phyloP scores from a whole-genome alignment of 2,329 filamentous ascomycete genomes.

The Erysiphe pulchra region DNA sequence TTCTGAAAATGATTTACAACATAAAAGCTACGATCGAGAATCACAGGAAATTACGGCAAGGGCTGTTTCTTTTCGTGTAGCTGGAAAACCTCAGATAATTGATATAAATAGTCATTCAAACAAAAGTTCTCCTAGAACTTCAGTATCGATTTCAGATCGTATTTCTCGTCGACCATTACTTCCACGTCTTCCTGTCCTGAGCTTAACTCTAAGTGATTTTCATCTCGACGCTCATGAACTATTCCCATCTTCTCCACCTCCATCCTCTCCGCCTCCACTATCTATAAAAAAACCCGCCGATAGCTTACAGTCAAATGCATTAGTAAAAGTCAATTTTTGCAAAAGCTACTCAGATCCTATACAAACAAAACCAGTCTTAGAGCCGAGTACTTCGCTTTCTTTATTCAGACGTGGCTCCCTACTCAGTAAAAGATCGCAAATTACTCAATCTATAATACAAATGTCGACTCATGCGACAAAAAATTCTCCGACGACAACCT shows the following conservation, averaged over 20 bases:
- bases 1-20: constrained; percentile 13
- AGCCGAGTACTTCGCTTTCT: neutral
- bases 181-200: neutral
- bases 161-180: neutral
- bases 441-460: neutral
- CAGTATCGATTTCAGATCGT: neutral
- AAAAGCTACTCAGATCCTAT: neutral
- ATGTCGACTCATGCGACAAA: neutral
- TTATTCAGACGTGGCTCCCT: neutral
- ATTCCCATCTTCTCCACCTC: neutral
- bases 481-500: neutral
- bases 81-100: constrained; percentile 26
- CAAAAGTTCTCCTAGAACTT: neutral
- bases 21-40: constrained; percentile 7
- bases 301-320: neutral
- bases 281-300: neutral
- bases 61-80: constrained; percentile 30
- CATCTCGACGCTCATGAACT: neutral
- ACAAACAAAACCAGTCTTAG: neutral
- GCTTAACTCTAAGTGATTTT: neutral
- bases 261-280: neutral
- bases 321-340: neutral
- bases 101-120: constrained; percentile 2
- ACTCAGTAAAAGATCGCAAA: neutral
- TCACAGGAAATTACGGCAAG: constrained; percentile 28